A percentile compares a stretch with the other conserved stretches of the same genome.
phyloP scores from a whole-genome alignment of 352 stramenopile species.

The Phytophthora litchii region DNA sequence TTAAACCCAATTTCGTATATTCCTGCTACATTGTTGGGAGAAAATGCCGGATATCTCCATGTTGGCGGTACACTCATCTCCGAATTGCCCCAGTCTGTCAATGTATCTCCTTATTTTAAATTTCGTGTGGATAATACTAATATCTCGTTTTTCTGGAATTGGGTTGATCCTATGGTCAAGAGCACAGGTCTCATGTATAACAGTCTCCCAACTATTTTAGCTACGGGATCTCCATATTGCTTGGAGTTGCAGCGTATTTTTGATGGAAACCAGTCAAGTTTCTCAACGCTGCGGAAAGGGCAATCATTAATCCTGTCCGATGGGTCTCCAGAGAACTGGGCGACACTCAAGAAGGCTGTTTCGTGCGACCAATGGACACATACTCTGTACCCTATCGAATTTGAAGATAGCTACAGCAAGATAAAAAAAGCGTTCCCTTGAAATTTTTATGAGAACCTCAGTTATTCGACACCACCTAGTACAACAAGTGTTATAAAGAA shows the following conservation, averaged over 20 bases:
- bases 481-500: no score
- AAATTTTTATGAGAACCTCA: no score
- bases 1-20: constrained; percentile 22
- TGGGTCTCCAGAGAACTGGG: not conserved
- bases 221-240: constrained; percentile 14
- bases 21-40: constrained; percentile 1
- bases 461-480: no score
- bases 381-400: no score
- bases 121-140: constrained; percentile 22
- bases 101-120: constrained; percentile 4
- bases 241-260: constrained; percentile 8
- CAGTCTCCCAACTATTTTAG: constrained; percentile 9
- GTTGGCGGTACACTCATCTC: constrained; percentile 22
- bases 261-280: not conserved
- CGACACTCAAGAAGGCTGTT: no score
- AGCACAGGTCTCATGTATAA: not conserved
- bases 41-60: constrained; percentile 8
- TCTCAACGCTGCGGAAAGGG: not conserved
- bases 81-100: constrained; percentile 7
- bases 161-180: constrained; percentile 12
- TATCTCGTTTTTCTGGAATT: constrained; percentile 25
- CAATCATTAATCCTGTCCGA: constrained; percentile 4
- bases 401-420: no score
- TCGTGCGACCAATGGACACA: no score
- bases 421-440: no score